phyloP scores from a whole-genome alignment of 768 basidiomycete species.

The Suillus subalutaceus region DNA sequence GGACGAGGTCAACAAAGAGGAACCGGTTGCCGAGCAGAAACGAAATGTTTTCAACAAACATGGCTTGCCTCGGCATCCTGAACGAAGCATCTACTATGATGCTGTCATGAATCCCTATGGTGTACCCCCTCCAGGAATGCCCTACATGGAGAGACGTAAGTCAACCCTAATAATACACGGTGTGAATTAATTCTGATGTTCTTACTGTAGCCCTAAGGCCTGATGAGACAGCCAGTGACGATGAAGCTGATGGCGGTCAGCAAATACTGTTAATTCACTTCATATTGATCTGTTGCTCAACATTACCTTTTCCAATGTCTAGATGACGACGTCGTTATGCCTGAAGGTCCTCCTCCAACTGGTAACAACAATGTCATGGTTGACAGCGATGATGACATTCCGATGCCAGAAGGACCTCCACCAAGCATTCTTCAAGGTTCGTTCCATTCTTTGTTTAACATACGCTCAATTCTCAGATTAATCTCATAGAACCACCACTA shows the following conservation, averaged over 20 bases:
- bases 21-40: slow-evolving; percentile 45
- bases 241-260: slow-evolving; percentile 52
- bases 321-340: slow-evolving; percentile 70
- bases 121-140: slow-evolving; percentile 95
- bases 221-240: slow-evolving; percentile 67
- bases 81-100: slow-evolving; percentile 91
- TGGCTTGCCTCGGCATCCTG: slow-evolving; percentile 88
- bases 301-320: slow-evolving; percentile 16
- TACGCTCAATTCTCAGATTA: slow-evolving; percentile 5
- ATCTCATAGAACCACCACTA: slow-evolving; percentile 16
- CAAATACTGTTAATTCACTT: slow-evolving; percentile 3
- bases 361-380: slow-evolving; percentile 38
- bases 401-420: slow-evolving; percentile 85
- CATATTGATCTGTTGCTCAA: slow-evolving; percentile 4
- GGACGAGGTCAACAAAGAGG: slow-evolving; percentile 43
- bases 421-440: slow-evolving; percentile 36
- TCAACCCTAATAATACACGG: slow-evolving; percentile 14
- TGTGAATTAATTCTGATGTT: slow-evolving; percentile 3
- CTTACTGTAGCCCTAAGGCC: slow-evolving; percentile 53
- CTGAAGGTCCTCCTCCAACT: slow-evolving; percentile 61
- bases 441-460: slow-evolving; percentile 7
- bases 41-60: slow-evolving; percentile 79
- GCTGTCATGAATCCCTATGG: slow-evolving; percentile 92
- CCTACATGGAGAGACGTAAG: slow-evolving; percentile 88
- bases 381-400: slow-evolving; percentile 81